Percentiles rank a stretch among this genome's conserved stretches.
phyloP scores from a whole-genome alignment of 495 filamentous ascomycete genomes.

The Amphirosellinia nigrospora region DNA sequence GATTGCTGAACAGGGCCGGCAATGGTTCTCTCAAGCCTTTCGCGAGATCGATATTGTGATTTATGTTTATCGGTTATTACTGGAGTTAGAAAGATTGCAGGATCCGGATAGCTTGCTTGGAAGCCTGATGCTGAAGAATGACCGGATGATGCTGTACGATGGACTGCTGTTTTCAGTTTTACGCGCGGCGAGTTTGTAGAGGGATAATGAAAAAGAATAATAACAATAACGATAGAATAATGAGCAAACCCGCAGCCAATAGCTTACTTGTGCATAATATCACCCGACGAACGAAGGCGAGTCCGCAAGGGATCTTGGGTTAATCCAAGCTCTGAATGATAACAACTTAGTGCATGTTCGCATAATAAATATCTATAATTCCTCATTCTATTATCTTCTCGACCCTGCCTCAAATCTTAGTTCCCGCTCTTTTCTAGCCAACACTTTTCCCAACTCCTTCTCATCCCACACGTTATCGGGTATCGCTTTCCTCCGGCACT shows the following conservation, averaged over 20 bases:
- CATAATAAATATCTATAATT: no score
- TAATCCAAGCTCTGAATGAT: no score
- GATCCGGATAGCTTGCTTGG: constrained; percentile 34
- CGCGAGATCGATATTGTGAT: constrained; percentile 48
- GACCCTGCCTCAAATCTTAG: no score
- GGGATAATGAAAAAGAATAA: no score
- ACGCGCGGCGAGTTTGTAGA: neutral
- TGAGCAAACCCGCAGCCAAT: neutral
- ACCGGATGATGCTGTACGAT: neutral
- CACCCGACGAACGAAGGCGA: neutral
- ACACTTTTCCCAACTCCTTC: neutral
- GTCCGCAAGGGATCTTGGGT: no score
- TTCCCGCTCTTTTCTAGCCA: neutral
- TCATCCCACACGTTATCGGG: neutral
- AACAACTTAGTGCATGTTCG: no score
- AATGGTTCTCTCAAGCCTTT: constrained; percentile 50
- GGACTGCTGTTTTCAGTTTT: neutral
- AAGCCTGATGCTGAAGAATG: neutral
- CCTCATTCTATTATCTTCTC: no score
- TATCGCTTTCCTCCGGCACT: neutral
- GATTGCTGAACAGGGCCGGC: constrained; percentile 51
- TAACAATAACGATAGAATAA: no score
- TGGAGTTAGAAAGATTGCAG: constrained; percentile 51
- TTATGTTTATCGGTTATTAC: constrained; percentile 51
- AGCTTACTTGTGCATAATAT: neutral